Base-by-base conservation (phyloP, 1,284 basidiomycete species). In the Naganishia albida region DNA sequence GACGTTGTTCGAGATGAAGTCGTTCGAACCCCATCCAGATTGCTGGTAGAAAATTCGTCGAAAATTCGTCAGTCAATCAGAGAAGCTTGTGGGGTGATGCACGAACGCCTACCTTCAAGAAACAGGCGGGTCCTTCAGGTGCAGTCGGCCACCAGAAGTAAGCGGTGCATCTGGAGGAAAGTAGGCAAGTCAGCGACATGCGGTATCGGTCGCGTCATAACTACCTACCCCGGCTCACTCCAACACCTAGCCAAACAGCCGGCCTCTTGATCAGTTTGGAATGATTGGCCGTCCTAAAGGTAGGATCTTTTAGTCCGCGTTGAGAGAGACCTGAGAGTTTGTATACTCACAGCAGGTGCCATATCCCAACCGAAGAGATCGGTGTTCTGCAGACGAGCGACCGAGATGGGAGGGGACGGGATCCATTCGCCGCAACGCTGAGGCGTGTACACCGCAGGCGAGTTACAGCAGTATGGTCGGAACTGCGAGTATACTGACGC, bases 101-200 rank as follows among this genome's bases (percentile, higher is more conserved):
- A n/a, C n/a, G n/a, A n/a, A n/a, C n/a, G n/a, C 51, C 28, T n/a
- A 53, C 51, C 51, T 53, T 53, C 16, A 53, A n/a, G 30, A n/a
- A 53, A 34, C 51, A 53, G n/a, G n/a, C n/a, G n/a, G n/a, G n/a
- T n/a, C n/a, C n/a, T 53, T 13, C 34, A 8, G 10, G 3, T 7
- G 15, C 30, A 39, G 26, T 38, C 16, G 26, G 51, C 30, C 7
- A 39, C n/a, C 34, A 53, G 51, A 53, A 53, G 30, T 38, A 53
- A 2, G 16, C 51, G 16, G 12, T 10, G 28, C 51, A 53, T 6
- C 51, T 53, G 18, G 10, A 38, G 18, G 43, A n/a, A 20, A 16
- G 18, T 15, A n/a, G n/a, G n/a, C 43, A 1, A 44, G 18, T 44
- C 18, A 44, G 15, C 18, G 43, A n/a, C 43, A 44, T n/a, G n/a